phyloP scores from a whole-genome alignment of 2,329 filamentous ascomycete species.

The Sporothrix humicola region DNA sequence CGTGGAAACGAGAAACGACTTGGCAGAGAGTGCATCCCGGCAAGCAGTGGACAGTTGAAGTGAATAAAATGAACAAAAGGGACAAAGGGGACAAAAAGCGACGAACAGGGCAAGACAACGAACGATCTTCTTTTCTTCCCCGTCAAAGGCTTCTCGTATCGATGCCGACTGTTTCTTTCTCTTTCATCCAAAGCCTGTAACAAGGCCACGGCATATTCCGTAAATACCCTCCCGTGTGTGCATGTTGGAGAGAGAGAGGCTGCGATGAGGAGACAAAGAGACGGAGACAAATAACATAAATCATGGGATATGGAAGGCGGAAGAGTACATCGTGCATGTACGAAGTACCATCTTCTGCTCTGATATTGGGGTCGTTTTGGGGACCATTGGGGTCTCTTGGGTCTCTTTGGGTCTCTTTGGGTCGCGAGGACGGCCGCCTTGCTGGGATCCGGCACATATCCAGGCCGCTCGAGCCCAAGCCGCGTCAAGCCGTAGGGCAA shows the following conservation, averaged over 20 bases:
- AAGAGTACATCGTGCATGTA: not conserved
- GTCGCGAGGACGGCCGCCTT: not conserved
- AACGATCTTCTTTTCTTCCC: not conserved
- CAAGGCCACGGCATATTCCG: constrained; percentile 30
- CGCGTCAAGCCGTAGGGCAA: constrained; percentile 11
- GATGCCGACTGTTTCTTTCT: not conserved
- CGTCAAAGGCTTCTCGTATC: not conserved
- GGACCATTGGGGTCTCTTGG: not conserved
- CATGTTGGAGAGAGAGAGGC: not conserved
- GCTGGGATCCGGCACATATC: constrained; percentile 7
- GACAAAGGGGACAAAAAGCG: not conserved
- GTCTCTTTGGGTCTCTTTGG: no score
- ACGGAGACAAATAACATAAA: not conserved
- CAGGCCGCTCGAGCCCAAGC: constrained; percentile 10
- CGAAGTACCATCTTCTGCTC: not conserved
- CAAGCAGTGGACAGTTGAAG: no score
- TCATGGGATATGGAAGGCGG: no score
- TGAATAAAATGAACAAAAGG: not conserved
- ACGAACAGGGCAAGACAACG: not conserved
- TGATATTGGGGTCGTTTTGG: not conserved
- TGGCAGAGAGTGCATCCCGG: not conserved
- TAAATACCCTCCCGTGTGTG: not conserved
- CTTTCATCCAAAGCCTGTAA: constrained; percentile 21
- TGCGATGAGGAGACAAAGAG: not conserved
- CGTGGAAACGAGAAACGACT: not conserved